Evolutionary conservation across 768 basidiomycete species (phyloP).

Genomic region (Boletales sp.): DNA sequence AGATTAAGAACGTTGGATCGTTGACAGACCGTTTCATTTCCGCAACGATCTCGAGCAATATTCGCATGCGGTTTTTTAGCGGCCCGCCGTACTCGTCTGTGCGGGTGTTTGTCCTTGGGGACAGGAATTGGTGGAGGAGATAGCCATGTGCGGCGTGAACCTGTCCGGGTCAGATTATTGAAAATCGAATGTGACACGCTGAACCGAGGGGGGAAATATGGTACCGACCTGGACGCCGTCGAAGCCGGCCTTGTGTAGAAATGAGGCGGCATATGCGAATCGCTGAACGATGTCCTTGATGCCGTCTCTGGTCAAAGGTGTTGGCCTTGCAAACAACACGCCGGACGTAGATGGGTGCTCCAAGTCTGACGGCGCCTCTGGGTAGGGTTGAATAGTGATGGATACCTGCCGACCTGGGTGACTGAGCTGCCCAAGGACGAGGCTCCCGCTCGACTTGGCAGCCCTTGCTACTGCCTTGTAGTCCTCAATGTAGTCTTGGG

Average conservation of each 20-base stretch:
- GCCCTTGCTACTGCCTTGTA: constrained; percentile 26
- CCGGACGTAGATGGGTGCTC: constrained; percentile 33
- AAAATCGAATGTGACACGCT: too few species aligned
- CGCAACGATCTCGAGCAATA: constrained; percentile 44
- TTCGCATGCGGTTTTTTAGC: constrained; percentile 47
- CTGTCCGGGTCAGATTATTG: constrained; percentile 11
- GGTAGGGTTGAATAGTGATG: constrained; percentile 33
- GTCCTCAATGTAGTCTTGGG: constrained; percentile 19
- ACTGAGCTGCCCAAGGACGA: constrained; percentile 31
- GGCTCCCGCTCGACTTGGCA: constrained; percentile 28
- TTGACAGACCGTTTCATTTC: constrained; percentile 40
- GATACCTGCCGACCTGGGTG: constrained; percentile 34
- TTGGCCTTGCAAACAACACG: constrained; percentile 28
- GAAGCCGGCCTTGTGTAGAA: constrained; percentile 56
- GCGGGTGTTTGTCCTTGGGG: constrained; percentile 41
- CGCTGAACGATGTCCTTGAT: constrained; percentile 48
- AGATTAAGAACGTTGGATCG: constrained; percentile 26
- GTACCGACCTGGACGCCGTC: constrained; percentile 54
- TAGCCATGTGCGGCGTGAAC: constrained; percentile 45
- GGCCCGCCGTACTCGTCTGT: constrained; percentile 58
- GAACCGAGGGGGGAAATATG: too few species aligned
- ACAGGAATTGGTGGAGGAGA: constrained; percentile 47
- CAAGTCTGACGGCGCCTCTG: constrained; percentile 32
- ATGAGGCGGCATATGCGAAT: constrained; percentile 52
- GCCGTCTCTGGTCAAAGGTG: constrained; percentile 42